Base-by-base conservation (phyloP, 208 protist species). In the Leishmania guyanensis region DNA sequence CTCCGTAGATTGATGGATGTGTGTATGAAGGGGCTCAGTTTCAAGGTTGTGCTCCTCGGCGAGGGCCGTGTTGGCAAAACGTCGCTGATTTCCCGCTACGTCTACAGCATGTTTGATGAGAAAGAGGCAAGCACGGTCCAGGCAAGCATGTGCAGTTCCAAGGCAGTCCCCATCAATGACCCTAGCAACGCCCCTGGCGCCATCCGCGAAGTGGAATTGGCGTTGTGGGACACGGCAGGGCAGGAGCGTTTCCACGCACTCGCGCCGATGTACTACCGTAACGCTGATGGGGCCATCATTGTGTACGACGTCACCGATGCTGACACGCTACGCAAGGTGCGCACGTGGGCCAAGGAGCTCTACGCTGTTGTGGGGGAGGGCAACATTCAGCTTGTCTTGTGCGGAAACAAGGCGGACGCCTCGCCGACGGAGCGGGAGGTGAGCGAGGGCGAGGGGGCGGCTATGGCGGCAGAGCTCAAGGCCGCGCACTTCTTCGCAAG, bases 221-320 rank as follows among this genome's bases (percentile, higher is more conserved):
- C 99, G 79, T 93, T 99, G 75, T 98, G 97, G 96, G 94, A 98
- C 79, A 98, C 94, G 1, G 95, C 92, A 29, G 99, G 99, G 20
- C 99, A 99, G 93, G 99, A 99, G 92, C 95, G 99, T n/a, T 97
- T 94, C 77, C 92, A 96, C 79, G 92, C 93, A 22, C 85, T 98
- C 46, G 91, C 87, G 16, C 94, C 93, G 8, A 95, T 98, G 79
- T 98, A 97, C 82, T 97, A 97, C 84, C 91, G 93, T 69, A 91
- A 95, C 78, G 90, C 92, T 0, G 81, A 93, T 54, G 94, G 92
- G 20, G 98, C 98, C 33, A 78, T 99, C 39, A 89, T 99, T 0
- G 98, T 99, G 20, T 99, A 99, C 82, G 98, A 99, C 84, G 91
- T 99, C 65, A 99, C 96, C 60, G 98, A 99, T 82, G 89, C 88